phyloP scores from a whole-genome alignment of 164 flowering plant genomes.

The Paratinospora sagittata region DNA sequence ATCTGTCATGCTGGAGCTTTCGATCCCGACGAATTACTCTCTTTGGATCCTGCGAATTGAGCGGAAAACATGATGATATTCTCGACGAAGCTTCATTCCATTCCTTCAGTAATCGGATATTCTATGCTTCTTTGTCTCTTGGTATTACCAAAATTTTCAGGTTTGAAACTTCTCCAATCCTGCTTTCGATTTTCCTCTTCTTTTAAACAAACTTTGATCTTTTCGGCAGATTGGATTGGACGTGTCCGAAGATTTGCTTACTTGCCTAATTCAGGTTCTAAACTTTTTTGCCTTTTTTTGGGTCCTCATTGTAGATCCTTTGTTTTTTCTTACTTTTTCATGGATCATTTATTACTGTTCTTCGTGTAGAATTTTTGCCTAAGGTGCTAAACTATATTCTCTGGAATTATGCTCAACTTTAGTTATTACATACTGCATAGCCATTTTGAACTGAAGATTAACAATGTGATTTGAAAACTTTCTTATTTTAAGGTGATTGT shows the following conservation, averaged over 20 bases:
- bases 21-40: constrained; percentile 9
- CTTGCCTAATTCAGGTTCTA: not conserved
- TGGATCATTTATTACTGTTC: not conserved
- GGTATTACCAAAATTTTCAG: not conserved
- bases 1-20: not conserved
- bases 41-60: constrained; percentile 1
- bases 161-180: not conserved
- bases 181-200: not conserved
- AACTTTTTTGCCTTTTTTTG: not conserved
- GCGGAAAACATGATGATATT: not conserved
- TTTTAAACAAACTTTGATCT: not conserved
- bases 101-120: not conserved
- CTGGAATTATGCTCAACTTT: too few species aligned
- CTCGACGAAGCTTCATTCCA: constrained; percentile 2
- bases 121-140: not conserved
- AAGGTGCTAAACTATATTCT: not conserved
- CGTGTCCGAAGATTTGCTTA: not conserved
- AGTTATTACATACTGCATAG: too few species aligned
- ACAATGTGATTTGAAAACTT: too few species aligned
- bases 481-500: too few species aligned
- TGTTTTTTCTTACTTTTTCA: not conserved
- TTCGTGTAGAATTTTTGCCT: not conserved
- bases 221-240: not conserved
- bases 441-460: too few species aligned
- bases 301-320: not conserved